phyloP scores from a whole-genome alignment of 2,329 filamentous ascomycete species.

The Aspergillus unguis region DNA sequence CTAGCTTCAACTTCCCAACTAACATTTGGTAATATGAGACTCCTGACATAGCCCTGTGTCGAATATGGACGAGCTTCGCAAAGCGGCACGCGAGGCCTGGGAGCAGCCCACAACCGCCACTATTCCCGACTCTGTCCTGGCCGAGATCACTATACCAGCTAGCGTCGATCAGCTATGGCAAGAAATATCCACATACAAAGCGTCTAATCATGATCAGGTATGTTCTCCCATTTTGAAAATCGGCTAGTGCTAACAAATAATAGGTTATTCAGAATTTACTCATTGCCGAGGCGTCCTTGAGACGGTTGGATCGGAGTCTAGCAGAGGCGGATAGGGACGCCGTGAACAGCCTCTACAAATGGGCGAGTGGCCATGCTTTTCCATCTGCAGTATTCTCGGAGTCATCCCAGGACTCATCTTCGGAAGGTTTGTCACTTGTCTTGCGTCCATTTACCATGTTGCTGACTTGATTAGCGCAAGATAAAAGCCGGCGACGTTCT shows the following conservation, averaged over 20 bases:
- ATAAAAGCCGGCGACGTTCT: constrained; percentile 25
- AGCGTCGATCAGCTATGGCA: constrained; percentile 29
- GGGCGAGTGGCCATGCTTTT: constrained; percentile 30
- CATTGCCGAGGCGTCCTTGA: constrained; percentile 25
- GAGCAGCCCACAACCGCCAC: constrained; percentile 13
- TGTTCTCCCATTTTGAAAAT: neutral
- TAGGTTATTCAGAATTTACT: constrained; percentile 35
- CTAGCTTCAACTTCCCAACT: too few species aligned
- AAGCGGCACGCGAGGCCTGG: constrained; percentile 24
- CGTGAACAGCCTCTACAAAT: constrained; percentile 29
- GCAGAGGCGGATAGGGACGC: constrained; percentile 23
- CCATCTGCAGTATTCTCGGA: constrained; percentile 33
- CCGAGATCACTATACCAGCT: constrained; percentile 9
- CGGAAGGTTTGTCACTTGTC: constrained; percentile 13
- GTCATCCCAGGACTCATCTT: constrained; percentile 22
- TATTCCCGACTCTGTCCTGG: constrained; percentile 10
- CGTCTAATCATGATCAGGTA: constrained; percentile 23
- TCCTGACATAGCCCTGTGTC: neutral
- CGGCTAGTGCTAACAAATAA: neutral
- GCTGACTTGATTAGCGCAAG: constrained; percentile 19
- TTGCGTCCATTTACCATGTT: neutral
- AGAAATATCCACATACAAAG: constrained; percentile 25
- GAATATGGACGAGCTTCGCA: constrained; percentile 28
- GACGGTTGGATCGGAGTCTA: constrained; percentile 16
- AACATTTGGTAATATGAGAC: neutral